Conservation (phyloP, 2,329 filamentous ascomycete species). For the Bipolaris oryzae region DNA sequence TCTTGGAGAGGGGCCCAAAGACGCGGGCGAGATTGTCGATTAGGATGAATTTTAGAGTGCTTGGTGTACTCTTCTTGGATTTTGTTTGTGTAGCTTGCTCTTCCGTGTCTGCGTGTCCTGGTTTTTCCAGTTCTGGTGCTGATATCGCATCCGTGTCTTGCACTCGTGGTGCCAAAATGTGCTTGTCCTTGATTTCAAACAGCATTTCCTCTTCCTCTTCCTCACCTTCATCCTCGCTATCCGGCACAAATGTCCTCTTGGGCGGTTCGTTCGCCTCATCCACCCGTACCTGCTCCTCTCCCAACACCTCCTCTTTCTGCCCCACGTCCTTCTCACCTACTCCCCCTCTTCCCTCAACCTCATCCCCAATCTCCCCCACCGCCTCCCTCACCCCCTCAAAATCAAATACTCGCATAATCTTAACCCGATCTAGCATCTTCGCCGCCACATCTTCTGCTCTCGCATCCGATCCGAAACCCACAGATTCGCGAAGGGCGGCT, state of each 20-base stretch:
- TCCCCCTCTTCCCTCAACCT: conserved; percentile 27
- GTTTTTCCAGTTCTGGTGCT: background rate
- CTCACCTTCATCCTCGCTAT: conserved; percentile 45
- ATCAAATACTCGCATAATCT: conserved; percentile 59
- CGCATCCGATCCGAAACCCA: background rate
- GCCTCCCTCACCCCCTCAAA: conserved; percentile 56
- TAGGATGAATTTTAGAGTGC: conserved; percentile 40
- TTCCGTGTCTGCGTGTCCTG: background rate
- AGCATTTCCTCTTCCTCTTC: conserved; percentile 52
- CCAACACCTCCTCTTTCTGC: conserved; percentile 15
- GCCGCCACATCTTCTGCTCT: conserved; percentile 39
- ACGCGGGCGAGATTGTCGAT: conserved; percentile 50
- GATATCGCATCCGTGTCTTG: background rate
- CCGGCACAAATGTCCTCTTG: conserved; percentile 37
- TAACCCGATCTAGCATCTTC: conserved; percentile 51
- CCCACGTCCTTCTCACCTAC: conserved; percentile 17
- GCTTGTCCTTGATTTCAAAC: conserved; percentile 28
- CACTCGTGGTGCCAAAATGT: background rate
- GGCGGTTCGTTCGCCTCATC: background rate
- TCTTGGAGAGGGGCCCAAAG: conserved; percentile 47
- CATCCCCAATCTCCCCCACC: conserved; percentile 52
- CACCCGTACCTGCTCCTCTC: background rate
- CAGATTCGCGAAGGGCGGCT: background rate
- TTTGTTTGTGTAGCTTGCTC: background rate
- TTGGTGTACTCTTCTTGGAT: background rate